These are phyloP conservation scores for Hypoxylon perforatum DNA, from an alignment of 495 filamentous ascomycete species.

Conservation along the genomic window DNA sequence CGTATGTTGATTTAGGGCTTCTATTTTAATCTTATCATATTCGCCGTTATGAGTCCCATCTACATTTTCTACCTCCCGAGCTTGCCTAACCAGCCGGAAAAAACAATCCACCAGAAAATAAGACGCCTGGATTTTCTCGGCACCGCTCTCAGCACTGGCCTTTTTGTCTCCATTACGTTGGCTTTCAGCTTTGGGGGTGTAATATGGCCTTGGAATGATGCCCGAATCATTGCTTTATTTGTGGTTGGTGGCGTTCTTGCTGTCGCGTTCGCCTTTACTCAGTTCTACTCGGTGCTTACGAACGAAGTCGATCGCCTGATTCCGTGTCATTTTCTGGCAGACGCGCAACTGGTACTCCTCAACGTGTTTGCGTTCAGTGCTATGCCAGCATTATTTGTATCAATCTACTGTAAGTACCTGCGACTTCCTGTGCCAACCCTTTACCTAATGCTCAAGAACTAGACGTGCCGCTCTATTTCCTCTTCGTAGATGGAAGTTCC, in stretches of 20 bases:
- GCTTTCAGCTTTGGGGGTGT: slow-evolving; percentile 61
- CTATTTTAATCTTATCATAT: slow-evolving; percentile 72
- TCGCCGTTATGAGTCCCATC: slow-evolving; percentile 62
- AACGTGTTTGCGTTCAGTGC: slow-evolving; percentile 16
- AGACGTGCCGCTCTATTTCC: slow-evolving; percentile 61
- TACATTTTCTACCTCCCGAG: slow-evolving; percentile 65
- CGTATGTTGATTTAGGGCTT: no score
- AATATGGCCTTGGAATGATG: slow-evolving; percentile 51
- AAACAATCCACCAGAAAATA: slow-evolving; percentile 44
- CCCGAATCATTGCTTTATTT: slow-evolving; percentile 59
- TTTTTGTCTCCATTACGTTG: slow-evolving; percentile 49
- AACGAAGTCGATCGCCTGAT: slow-evolving; percentile 58
- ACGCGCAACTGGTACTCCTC: slow-evolving; percentile 14
- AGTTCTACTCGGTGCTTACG: slow-evolving; percentile 60
- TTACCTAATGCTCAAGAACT: no score
- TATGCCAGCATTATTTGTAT: slow-evolving; percentile 47
- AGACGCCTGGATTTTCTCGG: slow-evolving; percentile 55
- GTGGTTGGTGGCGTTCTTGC: slow-evolving; percentile 58
- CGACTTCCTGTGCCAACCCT: no score
- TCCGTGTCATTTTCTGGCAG: slow-evolving; percentile 55
- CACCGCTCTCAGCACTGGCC: slow-evolving; percentile 49
- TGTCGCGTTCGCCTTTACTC: slow-evolving; percentile 57
- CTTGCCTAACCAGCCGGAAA: slow-evolving; percentile 53
- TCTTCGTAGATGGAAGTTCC: slow-evolving; percentile 53
- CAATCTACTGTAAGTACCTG: slow-evolving; percentile 62